These are phyloP conservation scores for Phoma sp. DNA, from an alignment of 2,329 filamentous ascomycete species.

Conservation along the genomic window DNA sequence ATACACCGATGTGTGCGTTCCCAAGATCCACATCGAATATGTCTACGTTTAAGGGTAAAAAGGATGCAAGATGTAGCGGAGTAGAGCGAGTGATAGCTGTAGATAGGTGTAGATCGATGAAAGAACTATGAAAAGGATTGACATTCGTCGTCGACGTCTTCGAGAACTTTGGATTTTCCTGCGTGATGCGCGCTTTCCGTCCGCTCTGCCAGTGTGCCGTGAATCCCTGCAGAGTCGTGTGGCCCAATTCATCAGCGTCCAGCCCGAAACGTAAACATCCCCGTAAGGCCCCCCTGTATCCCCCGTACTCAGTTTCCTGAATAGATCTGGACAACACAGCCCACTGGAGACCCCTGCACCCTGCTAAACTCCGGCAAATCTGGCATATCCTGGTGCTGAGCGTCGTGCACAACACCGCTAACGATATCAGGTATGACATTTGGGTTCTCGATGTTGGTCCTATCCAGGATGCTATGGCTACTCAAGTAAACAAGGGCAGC, in stretches of 20 bases:
- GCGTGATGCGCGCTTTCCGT: constrained; percentile 26
- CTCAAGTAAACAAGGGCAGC: constrained; percentile 15
- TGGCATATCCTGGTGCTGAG: constrained; percentile 15
- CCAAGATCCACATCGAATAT: constrained; percentile 23
- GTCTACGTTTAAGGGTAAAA: constrained; percentile 27
- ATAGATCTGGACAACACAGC: constrained; percentile 17
- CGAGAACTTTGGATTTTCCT: constrained; percentile 23
- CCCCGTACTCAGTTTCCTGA: constrained; percentile 7
- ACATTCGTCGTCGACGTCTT: constrained; percentile 21
- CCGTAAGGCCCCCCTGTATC: constrained; percentile 5
- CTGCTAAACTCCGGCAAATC: constrained; percentile 13
- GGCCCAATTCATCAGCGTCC: constrained; percentile 7
- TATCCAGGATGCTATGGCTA: constrained; percentile 17
- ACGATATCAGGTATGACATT: constrained; percentile 15
- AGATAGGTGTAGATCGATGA: constrained; percentile 24
- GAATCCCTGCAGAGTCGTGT: constrained; percentile 19
- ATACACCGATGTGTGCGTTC: constrained; percentile 25
- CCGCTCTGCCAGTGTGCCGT: constrained; percentile 22
- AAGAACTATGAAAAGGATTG: constrained; percentile 22
- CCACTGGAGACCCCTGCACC: constrained; percentile 10
- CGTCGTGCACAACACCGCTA: constrained; percentile 16
- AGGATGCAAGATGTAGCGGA: constrained; percentile 25
- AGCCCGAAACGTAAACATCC: constrained; percentile 15
- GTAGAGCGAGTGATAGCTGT: constrained; percentile 26
- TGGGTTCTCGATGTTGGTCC: constrained; percentile 13